Percentiles rank a stretch among this genome's conserved stretches.
These are phyloP conservation scores for Carex littledalei DNA, from an alignment of 176 grass and related monocot genomes.

Conservation along the genomic window DNA sequence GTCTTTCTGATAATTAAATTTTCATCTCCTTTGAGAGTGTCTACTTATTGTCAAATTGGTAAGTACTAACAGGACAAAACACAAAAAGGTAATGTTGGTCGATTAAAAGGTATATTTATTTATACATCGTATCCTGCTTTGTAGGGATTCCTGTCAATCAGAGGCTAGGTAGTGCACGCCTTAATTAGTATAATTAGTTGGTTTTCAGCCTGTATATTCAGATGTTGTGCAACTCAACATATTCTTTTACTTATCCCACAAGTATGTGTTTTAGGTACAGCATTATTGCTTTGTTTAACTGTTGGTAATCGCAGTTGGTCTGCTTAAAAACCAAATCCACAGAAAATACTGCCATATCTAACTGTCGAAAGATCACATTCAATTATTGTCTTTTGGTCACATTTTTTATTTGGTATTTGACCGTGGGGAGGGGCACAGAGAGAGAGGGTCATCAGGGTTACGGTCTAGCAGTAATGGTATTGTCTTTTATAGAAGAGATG, in stretches of 20 bases:
- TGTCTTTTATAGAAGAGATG: too few species aligned
- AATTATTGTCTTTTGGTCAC: not conserved
- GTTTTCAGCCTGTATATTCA: not conserved
- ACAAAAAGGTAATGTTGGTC: not conserved
- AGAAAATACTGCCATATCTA: not conserved
- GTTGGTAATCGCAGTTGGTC: not conserved
- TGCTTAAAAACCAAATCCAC: not conserved
- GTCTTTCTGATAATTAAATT: conserved; percentile 30
- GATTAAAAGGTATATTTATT: not conserved
- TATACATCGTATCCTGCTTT: not conserved
- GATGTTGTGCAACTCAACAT: not conserved
- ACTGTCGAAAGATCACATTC: not conserved
- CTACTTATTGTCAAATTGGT: conserved; percentile 1
- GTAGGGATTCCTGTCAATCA: not conserved
- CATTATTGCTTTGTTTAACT: not conserved
- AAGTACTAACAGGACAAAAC: not conserved
- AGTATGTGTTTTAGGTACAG: not conserved
- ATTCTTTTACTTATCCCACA: not conserved
- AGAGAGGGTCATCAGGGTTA: too few species aligned
- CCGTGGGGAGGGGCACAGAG: too few species aligned
- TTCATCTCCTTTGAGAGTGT: conserved; percentile 3
- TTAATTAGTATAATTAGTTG: not conserved
- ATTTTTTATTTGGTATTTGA: not conserved
- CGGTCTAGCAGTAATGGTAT: too few species aligned
- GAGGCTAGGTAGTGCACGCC: not conserved